These are phyloP conservation scores for Boletellus ananas DNA, from an alignment of 768 basidiomycete species.

Conservation along the genomic window DNA sequence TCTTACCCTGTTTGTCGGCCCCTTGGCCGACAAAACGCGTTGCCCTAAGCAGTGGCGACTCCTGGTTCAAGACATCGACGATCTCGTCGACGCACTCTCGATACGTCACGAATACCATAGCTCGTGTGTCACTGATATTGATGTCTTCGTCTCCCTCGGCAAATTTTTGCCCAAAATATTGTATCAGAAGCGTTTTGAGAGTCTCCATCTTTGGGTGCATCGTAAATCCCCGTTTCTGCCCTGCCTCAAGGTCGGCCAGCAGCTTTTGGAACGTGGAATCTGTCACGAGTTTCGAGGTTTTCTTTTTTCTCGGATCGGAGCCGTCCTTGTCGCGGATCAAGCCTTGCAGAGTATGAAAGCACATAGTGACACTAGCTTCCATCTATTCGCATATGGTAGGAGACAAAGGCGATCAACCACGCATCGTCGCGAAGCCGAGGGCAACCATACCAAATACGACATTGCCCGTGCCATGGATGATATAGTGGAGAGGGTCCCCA, in stretches of 20 bases:
- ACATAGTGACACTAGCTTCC: constrained; percentile 79
- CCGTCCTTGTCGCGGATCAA: constrained; percentile 40
- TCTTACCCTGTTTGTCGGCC: constrained; percentile 77
- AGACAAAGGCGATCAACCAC: background rate
- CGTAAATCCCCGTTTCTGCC: constrained; percentile 50
- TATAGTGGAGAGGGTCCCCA: constrained; percentile 48
- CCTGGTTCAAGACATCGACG: constrained; percentile 70
- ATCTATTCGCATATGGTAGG: constrained; percentile 43
- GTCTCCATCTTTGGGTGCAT: constrained; percentile 93
- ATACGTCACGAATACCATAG: constrained; percentile 94
- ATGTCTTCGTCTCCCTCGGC: constrained; percentile 40
- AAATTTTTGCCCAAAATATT: constrained; percentile 57
- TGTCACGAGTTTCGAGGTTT: constrained; percentile 42
- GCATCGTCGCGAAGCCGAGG: background rate
- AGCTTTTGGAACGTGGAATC: constrained; percentile 62
- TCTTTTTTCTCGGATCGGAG: constrained; percentile 35
- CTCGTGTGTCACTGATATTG: constrained; percentile 49
- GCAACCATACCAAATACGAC: constrained; percentile 71
- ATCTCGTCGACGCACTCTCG: constrained; percentile 90
- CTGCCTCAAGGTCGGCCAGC: constrained; percentile 63
- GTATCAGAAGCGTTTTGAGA: constrained; percentile 65
- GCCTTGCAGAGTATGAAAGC: constrained; percentile 59
- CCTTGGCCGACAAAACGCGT: constrained; percentile 91
- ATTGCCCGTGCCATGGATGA: constrained; percentile 71
- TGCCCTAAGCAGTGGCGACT: constrained; percentile 75